Percentiles rank a stretch among this genome's conserved stretches.
phyloP scores from a whole-genome alignment of 73 alveolate species.

The Tetrahymena elliotti region DNA sequence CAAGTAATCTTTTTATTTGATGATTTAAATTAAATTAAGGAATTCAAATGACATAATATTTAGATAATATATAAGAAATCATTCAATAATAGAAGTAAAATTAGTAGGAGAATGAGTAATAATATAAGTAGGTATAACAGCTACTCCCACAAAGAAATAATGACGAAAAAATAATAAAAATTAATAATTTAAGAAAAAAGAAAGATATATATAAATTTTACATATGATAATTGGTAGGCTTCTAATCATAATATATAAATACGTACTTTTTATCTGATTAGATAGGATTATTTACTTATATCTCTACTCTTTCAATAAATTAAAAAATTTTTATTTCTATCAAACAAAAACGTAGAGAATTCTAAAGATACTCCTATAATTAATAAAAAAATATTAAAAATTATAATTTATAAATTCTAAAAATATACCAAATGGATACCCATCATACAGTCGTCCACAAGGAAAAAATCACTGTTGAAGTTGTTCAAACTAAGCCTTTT shows the following conservation, averaged over 20 bases:
- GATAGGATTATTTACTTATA: background rate
- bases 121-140: background rate
- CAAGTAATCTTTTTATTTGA: background rate
- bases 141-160: background rate
- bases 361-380: background rate
- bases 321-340: background rate
- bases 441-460: background rate
- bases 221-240: background rate
- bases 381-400: background rate
- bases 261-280: background rate
- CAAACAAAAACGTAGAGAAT: background rate
- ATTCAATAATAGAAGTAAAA: background rate
- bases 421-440: background rate
- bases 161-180: background rate
- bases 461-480: background rate
- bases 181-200: background rate
- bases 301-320: background rate
- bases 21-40: background rate
- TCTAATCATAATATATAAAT: background rate
- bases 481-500: slow-evolving; percentile 64
- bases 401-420: background rate
- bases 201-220: background rate
- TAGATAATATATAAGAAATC: background rate
- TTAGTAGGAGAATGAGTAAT: background rate
- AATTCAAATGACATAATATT: background rate